Evolutionary conservation across 2,329 filamentous ascomycete species (phyloP).

Genomic region (Curvularia sp.): DNA sequence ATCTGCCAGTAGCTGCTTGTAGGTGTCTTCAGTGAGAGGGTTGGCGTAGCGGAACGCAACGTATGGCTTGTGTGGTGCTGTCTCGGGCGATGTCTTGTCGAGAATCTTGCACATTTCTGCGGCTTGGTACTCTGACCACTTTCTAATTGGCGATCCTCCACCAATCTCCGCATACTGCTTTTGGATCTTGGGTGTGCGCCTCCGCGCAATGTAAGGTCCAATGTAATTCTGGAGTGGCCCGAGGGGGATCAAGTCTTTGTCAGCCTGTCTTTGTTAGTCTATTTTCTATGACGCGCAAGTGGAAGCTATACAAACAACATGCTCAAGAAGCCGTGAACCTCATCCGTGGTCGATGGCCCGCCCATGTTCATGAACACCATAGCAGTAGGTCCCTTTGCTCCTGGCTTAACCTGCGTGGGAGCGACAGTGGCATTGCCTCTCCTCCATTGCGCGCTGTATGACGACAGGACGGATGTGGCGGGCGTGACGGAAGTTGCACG

Average conservation of each 20-base stretch:
- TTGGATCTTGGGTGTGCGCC: slow-evolving; percentile 94
- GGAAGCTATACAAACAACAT: slow-evolving; percentile 79
- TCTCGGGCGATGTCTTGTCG: slow-evolving; percentile 88
- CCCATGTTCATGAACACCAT: slow-evolving; percentile 99
- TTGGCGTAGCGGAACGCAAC: slow-evolving; percentile 96
- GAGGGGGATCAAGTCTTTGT: slow-evolving; percentile 94
- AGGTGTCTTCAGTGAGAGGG: slow-evolving; percentile 94
- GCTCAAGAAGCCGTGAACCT: slow-evolving; percentile 89
- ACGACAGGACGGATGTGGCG: slow-evolving; percentile 38
- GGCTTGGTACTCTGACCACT: slow-evolving; percentile 96
- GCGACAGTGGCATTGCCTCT: slow-evolving; percentile 64
- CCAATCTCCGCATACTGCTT: slow-evolving; percentile 96
- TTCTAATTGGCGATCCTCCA: slow-evolving; percentile 95
- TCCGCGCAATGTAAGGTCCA: slow-evolving; percentile 82
- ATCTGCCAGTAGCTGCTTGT: slow-evolving; percentile 79
- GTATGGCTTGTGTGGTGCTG: slow-evolving; percentile 95
- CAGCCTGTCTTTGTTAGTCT: slow-evolving; percentile 66
- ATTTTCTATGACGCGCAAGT: slow-evolving; percentile 1
- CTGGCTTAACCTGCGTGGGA: slow-evolving; percentile 73
- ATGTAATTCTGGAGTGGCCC: slow-evolving; percentile 90
- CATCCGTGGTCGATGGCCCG: slow-evolving; percentile 83
- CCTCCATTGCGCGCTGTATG: slow-evolving; percentile 47
- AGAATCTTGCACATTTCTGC: slow-evolving; percentile 97
- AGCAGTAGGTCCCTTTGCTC: slow-evolving; percentile 82
- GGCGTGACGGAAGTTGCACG: slow-evolving; percentile 41